phyloP scores from a whole-genome alignment of 306 rosid species.

The Cicer yamashitae region DNA sequence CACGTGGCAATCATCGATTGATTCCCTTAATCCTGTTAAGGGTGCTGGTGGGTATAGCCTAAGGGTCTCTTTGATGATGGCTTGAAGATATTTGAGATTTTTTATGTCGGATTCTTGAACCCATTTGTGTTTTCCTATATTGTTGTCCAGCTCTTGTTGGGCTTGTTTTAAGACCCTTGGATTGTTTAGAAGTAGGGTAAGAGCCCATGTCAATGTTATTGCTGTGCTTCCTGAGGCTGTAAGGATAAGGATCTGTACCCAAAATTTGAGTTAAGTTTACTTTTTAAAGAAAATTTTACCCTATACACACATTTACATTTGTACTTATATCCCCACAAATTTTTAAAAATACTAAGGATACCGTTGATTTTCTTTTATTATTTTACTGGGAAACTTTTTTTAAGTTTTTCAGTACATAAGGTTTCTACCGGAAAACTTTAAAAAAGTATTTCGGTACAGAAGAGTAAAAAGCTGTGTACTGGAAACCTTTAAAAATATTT shows the following conservation, averaged over 20 bases:
- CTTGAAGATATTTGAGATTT: constrained; percentile 47
- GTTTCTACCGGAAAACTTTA: too few species aligned
- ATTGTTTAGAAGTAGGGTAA: constrained; percentile 52
- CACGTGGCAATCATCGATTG: constrained; percentile 42
- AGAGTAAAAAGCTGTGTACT: too few species aligned
- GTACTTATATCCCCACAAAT: too few species aligned
- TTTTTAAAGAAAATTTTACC: not conserved
- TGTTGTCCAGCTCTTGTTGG: constrained; percentile 43
- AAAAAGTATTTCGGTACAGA: too few species aligned
- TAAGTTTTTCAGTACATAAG: too few species aligned
- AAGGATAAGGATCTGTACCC: constrained; percentile 40
- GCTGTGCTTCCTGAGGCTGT: constrained; percentile 58
- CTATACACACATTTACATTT: too few species aligned
- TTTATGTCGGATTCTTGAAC: constrained; percentile 50
- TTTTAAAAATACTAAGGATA: too few species aligned
- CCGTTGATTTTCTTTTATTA: too few species aligned
- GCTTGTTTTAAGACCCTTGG: constrained; percentile 40
- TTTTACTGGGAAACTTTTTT: too few species aligned
- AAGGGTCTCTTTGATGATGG: constrained; percentile 56
- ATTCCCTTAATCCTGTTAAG: constrained; percentile 55
- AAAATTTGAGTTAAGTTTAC: not conserved
- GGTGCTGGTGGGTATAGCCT: constrained; percentile 61
- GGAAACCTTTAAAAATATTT: too few species aligned
- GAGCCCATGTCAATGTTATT: constrained; percentile 53
- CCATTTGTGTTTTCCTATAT: constrained; percentile 50